Evolutionary conservation across 1,139 yeast species (phyloP).

Genomic region (Nakaseomyces sp.): DNA sequence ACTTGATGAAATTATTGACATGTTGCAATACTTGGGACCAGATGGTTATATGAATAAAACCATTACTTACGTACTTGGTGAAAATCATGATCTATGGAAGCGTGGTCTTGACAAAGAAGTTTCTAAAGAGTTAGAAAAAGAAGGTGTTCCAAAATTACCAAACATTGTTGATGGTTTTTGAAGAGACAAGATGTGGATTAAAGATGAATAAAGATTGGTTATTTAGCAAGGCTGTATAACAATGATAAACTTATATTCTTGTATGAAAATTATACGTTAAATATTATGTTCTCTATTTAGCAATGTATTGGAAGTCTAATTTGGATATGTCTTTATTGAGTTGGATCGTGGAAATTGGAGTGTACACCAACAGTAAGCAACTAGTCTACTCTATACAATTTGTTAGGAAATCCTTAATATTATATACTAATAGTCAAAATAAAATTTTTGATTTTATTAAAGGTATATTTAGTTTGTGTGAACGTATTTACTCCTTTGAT

Average conservation of each 20-base stretch:
- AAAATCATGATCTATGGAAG: conserved; percentile 67
- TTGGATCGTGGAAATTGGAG: too few species aligned
- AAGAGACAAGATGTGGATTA: background rate
- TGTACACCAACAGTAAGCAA: too few species aligned
- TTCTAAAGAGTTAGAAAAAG: conserved; percentile 19
- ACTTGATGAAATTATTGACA: conserved; percentile 74
- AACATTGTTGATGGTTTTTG: conserved; percentile 9
- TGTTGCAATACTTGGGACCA: conserved; percentile 45
- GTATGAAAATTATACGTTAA: background rate
- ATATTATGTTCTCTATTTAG: background rate
- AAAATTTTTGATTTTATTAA: too few species aligned
- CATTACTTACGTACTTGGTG: conserved; percentile 57
- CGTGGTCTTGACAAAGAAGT: conserved; percentile 25
- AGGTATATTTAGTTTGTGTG: background rate
- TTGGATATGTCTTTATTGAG: too few species aligned
- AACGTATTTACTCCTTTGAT: conserved; percentile 23
- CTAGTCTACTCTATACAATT: too few species aligned
- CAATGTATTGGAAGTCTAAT: too few species aligned
- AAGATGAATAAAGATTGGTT: too few species aligned
- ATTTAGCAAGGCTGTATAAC: background rate
- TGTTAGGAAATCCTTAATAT: too few species aligned
- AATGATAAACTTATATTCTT: background rate
- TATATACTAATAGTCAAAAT: too few species aligned
- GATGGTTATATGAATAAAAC: conserved; percentile 43
- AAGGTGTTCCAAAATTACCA: conserved; percentile 23